Conservation (phyloP, 2,329 filamentous ascomycete species). For the Aspergillus viridinutans region DNA sequence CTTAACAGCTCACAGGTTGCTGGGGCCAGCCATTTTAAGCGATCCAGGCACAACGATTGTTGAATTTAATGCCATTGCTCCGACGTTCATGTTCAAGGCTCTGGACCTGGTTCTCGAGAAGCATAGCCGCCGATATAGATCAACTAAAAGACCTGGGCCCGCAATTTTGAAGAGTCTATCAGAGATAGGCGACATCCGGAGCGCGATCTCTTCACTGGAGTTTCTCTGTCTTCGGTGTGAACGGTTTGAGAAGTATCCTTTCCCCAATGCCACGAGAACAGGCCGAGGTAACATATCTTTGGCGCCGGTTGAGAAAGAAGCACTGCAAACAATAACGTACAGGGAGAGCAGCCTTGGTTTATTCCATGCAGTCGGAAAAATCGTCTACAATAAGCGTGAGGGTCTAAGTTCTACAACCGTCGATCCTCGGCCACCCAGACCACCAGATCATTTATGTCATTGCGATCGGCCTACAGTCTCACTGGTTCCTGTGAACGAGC, state of each 20-base stretch:
- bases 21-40: conserved; percentile 79
- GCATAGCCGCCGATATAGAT: conserved; percentile 73
- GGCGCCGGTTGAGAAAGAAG: conserved; percentile 74
- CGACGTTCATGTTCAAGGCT: conserved; percentile 79
- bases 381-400: conserved; percentile 91
- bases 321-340: conserved; percentile 74
- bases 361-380: conserved; percentile 93
- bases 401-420: conserved; percentile 41
- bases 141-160: conserved; percentile 71
- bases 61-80: conserved; percentile 89
- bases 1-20: conserved; percentile 83
- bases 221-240: conserved; percentile 86
- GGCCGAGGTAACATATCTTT: conserved; percentile 46
- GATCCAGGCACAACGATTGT: conserved; percentile 76
- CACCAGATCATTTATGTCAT: conserved; percentile 58
- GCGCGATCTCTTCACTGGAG: conserved; percentile 85
- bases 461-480: conserved; percentile 58
- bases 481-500: conserved; percentile 64
- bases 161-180: conserved; percentile 73
- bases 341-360: conserved; percentile 87
- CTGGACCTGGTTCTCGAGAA: conserved; percentile 78
- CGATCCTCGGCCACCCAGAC: conserved; percentile 46
- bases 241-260: conserved; percentile 64
- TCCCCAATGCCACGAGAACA: conserved; percentile 62
- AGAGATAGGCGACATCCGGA: conserved; percentile 87